Conservation (phyloP, 2,329 filamentous ascomycete species). For the Diaporthe ilicicola region DNA sequence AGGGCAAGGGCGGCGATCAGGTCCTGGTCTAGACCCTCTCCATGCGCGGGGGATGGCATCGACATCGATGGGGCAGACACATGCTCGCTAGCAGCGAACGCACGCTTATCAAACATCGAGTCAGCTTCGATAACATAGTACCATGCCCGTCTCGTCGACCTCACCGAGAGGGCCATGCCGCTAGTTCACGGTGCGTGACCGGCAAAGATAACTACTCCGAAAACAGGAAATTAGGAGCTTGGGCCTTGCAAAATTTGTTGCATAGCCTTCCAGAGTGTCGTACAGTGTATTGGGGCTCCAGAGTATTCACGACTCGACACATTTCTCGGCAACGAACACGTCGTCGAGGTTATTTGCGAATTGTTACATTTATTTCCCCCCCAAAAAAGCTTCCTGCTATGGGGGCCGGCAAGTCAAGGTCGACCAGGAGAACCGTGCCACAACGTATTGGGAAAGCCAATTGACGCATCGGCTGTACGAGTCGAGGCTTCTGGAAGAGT, state of each 20-base stretch:
- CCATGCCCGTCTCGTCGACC: slow-evolving; percentile 20
- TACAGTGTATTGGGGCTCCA: background rate
- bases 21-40: slow-evolving; percentile 13
- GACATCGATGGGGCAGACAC: background rate
- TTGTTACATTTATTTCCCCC: background rate
- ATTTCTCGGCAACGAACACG: slow-evolving; percentile 2
- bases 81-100: background rate
- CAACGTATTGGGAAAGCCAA: slow-evolving; percentile 6
- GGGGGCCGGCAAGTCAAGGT: background rate
- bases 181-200: slow-evolving; percentile 8
- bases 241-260: slow-evolving; percentile 4
- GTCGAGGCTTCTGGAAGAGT: slow-evolving; percentile 25
- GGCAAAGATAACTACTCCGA: background rate
- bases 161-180: slow-evolving; percentile 13
- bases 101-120: background rate
- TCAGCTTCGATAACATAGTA: slow-evolving; percentile 5
- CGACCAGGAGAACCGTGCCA: background rate
- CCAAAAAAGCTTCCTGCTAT: background rate
- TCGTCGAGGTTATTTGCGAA: slow-evolving; percentile 10
- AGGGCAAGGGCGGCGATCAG: slow-evolving; percentile 20
- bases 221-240: slow-evolving; percentile 5
- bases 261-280: background rate
- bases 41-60: background rate
- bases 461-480: slow-evolving; percentile 2
- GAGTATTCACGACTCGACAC: slow-evolving; percentile 12